Conservation (phyloP, 805 yeast genomes). For the Saccharomycopsis selenospora region DNA sequence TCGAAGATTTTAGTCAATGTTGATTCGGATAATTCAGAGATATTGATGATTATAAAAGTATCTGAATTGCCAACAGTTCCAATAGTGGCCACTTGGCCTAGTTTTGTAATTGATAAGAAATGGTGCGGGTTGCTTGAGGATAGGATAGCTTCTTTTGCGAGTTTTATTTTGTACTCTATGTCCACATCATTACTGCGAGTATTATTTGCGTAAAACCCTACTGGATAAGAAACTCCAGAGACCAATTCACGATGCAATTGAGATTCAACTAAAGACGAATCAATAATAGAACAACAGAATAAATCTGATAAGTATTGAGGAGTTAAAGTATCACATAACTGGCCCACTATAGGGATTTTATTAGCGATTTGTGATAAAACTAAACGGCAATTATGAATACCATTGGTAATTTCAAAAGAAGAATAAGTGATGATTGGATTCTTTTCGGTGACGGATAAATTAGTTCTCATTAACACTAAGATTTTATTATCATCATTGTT, state of each 20-base stretch:
- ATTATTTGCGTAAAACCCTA: conserved; percentile 33
- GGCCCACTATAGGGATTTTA: conserved; percentile 39
- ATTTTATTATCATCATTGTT: conserved; percentile 9
- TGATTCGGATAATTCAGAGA: neutral
- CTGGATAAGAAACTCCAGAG: conserved; percentile 44
- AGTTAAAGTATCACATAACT: conserved; percentile 40
- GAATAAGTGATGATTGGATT: conserved; percentile 1
- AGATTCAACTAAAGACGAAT: conserved; percentile 39
- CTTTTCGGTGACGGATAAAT: conserved; percentile 29
- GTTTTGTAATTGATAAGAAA: conserved; percentile 40
- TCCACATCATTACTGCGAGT: neutral
- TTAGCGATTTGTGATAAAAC: conserved; percentile 35
- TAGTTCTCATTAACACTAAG: conserved; percentile 31
- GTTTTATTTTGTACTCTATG: conserved; percentile 26
- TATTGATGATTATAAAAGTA: conserved; percentile 36
- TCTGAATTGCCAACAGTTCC: conserved; percentile 45
- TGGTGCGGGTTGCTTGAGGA: conserved; percentile 40
- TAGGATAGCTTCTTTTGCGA: conserved; percentile 39
- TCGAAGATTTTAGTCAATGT: conserved; percentile 14
- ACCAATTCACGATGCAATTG: conserved; percentile 44
- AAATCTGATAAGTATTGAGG: conserved; percentile 46
- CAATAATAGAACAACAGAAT: conserved; percentile 38
- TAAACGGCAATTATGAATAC: conserved; percentile 36
- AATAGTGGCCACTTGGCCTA: conserved; percentile 42
- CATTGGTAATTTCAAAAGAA: conserved; percentile 32